phyloP scores from a whole-genome alignment of 2,329 filamentous ascomycete species.

The Penicillium thymicola region DNA sequence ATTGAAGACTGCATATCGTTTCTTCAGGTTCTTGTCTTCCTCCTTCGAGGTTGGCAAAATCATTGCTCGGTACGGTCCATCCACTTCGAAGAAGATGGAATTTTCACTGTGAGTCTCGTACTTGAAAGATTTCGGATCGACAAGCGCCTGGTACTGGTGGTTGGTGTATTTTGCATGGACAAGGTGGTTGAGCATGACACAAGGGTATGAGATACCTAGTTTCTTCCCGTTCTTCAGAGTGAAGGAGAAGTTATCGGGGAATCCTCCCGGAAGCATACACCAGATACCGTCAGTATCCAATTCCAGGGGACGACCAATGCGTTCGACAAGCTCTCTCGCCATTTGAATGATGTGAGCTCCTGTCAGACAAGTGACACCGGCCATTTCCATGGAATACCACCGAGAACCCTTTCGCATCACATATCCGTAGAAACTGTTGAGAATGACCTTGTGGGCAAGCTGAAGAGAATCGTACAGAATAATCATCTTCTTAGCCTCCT shows the following conservation, averaged over 20 bases:
- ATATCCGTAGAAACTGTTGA: conserved; percentile 99
- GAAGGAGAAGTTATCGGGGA: conserved; percentile 94
- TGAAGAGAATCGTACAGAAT: conserved; percentile 93
- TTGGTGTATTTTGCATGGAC: conserved; percentile 96
- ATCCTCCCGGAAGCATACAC: conserved; percentile 96
- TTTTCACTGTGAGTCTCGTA: conserved; percentile 99
- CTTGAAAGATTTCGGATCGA: conserved; percentile 73
- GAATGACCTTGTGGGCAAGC: conserved; percentile 95
- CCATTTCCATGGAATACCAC: conserved; percentile 99
- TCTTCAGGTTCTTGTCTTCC: conserved; percentile 99
- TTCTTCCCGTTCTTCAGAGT: conserved; percentile 96
- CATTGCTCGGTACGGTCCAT: conserved; percentile 97
- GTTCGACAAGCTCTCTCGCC: conserved; percentile 87
- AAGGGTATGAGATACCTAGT: conserved; percentile 92
- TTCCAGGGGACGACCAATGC: conserved; percentile 87
- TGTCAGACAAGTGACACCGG: conserved; percentile 94
- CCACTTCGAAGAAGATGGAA: conserved; percentile 98
- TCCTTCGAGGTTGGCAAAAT: conserved; percentile 95
- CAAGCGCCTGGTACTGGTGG: conserved; percentile 90
- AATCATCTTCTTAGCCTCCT: conserved; percentile 98
- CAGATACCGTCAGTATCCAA: conserved; percentile 98
- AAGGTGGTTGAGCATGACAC: conserved; percentile 97
- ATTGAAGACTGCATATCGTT: conserved; percentile 98
- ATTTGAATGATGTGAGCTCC: conserved; percentile 96
- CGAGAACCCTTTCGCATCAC: conserved; percentile 98